phyloP scores from a whole-genome alignment of 176 grass and related monocot genomes.

The Carex parvula region DNA sequence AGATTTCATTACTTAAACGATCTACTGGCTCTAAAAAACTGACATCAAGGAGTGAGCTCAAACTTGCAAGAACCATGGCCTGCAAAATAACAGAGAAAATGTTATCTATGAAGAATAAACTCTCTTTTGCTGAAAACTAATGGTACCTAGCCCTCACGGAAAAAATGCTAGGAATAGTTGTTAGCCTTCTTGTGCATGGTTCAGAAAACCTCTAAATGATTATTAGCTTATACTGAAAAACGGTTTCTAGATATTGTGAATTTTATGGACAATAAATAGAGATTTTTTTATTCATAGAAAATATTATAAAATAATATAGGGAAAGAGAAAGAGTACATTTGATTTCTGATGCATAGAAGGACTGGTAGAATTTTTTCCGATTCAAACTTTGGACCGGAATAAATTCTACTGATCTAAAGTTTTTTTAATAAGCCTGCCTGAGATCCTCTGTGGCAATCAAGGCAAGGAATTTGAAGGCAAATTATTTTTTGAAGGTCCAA shows the following conservation, averaged over 20 bases:
- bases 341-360: too few relatives aligned
- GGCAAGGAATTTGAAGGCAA: too few relatives aligned
- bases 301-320: too few relatives aligned
- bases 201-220: neutral
- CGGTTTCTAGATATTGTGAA: neutral
- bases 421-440: too few relatives aligned
- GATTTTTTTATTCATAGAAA: too few relatives aligned
- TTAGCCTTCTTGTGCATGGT: neutral
- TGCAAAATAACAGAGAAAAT: conserved; percentile 34
- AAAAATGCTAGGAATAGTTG: conserved; percentile 9
- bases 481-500: too few relatives aligned
- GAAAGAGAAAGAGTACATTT: too few relatives aligned
- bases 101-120: neutral
- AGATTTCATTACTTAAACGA: neutral
- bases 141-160: neutral
- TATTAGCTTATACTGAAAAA: neutral
- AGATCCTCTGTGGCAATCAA: too few relatives aligned
- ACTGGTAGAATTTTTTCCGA: too few relatives aligned
- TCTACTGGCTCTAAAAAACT: neutral
- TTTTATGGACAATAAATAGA: neutral
- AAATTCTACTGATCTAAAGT: too few relatives aligned
- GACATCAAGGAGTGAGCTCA: conserved; percentile 32
- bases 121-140: neutral
- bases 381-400: too few relatives aligned
- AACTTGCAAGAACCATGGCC: conserved; percentile 49